Percentiles rank a stretch among this genome's conserved stretches.
phyloP scores from a whole-genome alignment of 1,284 basidiomycete species.

The Mycena citricolor region DNA sequence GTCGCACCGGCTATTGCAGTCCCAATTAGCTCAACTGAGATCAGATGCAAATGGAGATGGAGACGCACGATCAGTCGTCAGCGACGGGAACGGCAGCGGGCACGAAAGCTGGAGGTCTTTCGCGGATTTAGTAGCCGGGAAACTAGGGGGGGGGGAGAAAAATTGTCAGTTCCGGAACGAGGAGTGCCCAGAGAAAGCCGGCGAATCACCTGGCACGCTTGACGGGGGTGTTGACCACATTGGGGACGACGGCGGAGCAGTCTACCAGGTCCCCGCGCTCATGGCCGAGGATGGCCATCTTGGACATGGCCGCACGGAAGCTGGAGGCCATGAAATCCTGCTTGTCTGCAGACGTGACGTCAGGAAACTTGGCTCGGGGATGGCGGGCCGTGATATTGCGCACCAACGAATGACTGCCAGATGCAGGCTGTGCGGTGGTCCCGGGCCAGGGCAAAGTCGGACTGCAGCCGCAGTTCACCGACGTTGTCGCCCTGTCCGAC shows the following conservation, averaged over 20 bases:
- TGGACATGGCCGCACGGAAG: slow-evolving; percentile 31
- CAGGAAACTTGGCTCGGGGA: not conserved
- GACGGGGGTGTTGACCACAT: slow-evolving; percentile 4
- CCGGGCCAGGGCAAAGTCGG: slow-evolving; percentile 27
- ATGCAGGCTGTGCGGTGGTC: slow-evolving; percentile 28
- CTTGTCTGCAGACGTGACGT: slow-evolving; percentile 19
- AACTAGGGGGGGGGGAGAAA: slow-evolving; percentile 2
- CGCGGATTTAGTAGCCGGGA: slow-evolving; percentile 13
- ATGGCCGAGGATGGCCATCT: slow-evolving; percentile 29
- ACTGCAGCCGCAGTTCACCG: slow-evolving; percentile 29
- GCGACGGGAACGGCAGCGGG: slow-evolving; percentile 4
- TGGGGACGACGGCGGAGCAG: slow-evolving; percentile 29
- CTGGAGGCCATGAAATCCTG: slow-evolving; percentile 28
- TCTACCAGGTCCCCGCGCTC: slow-evolving; percentile 26
- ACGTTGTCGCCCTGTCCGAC: slow-evolving; percentile 19
- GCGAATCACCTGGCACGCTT: not conserved
- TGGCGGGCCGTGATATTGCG: not conserved
- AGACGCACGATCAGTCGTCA: slow-evolving; percentile 6
- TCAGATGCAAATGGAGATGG: not conserved
- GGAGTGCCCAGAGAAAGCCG: too few species aligned
- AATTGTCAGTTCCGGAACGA: too few species aligned
- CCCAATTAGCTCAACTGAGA: not conserved
- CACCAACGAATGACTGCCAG: slow-evolving; percentile 29
- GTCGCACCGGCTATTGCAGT: slow-evolving; percentile 1
- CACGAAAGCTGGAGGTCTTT: slow-evolving; percentile 12